Conservation (phyloP, 106 monocot genomes). For the Narthecium ossifragum region DNA sequence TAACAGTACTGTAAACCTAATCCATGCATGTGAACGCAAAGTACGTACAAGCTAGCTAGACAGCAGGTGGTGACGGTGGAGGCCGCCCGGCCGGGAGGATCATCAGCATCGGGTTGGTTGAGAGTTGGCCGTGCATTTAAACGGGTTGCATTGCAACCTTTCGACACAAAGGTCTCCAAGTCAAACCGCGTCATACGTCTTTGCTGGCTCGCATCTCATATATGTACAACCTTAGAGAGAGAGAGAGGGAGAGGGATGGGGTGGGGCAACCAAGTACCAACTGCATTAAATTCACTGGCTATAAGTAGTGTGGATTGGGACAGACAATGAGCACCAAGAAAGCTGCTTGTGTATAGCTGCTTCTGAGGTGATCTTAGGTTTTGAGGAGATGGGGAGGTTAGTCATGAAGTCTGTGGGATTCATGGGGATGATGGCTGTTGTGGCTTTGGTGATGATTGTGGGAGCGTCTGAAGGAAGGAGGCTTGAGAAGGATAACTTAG, state of each 20-base stretch:
- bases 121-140: neutral
- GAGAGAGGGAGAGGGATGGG: neutral
- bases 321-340: neutral
- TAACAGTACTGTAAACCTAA: too few species aligned
- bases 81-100: too few species aligned
- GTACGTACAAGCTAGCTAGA: too few species aligned
- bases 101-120: too few species aligned
- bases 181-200: neutral
- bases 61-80: too few species aligned
- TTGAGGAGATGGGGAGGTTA: conserved; percentile 5
- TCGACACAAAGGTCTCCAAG: neutral
- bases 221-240: neutral
- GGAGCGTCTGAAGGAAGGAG: neutral
- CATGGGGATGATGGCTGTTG: neutral
- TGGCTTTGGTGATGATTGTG: conserved; percentile 16
- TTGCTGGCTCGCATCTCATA: neutral
- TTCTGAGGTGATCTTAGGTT: too few species aligned
- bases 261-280: neutral
- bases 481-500: conserved; percentile 4
- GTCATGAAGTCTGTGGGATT: neutral
- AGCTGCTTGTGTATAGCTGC: neutral
- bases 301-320: neutral
- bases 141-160: too few species aligned
- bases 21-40: too few species aligned
- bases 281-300: neutral